Percentiles rank a stretch among this genome's conserved stretches.
Evolutionary conservation across 2,329 filamentous ascomycete genomes (phyloP).

Genomic region (Aspergillus udagawae): DNA sequence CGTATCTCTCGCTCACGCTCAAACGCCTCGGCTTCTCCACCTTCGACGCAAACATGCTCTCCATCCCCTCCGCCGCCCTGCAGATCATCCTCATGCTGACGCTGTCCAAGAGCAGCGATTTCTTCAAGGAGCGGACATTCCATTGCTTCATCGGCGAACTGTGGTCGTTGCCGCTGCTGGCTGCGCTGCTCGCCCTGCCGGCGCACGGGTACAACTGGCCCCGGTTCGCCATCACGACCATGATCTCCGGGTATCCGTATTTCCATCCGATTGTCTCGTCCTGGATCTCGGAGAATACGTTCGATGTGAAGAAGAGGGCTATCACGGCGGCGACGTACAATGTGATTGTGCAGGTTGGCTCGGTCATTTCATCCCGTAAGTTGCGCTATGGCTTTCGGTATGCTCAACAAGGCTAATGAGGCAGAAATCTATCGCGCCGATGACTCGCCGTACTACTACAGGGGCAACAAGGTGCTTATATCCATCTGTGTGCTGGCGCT

Average conservation of each 20-base stretch:
- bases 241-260: constrained; percentile 53
- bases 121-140: constrained; percentile 51
- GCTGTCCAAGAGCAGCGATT: constrained; percentile 46
- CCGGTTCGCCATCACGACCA: constrained; percentile 46
- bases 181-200: constrained; percentile 47
- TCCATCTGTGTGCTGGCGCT: constrained; percentile 48
- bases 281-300: constrained; percentile 27
- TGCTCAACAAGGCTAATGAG: neutral
- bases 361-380: constrained; percentile 27
- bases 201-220: constrained; percentile 44
- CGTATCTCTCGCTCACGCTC: constrained; percentile 55
- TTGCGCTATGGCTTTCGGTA: neutral
- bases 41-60: constrained; percentile 30
- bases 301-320: constrained; percentile 28
- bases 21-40: constrained; percentile 25
- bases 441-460: constrained; percentile 52
- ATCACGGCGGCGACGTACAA: constrained; percentile 31
- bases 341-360: constrained; percentile 30
- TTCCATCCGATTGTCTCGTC: constrained; percentile 47
- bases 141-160: constrained; percentile 50
- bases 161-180: constrained; percentile 50
- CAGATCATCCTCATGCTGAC: constrained; percentile 51
- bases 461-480: constrained; percentile 52
- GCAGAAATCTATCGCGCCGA: constrained; percentile 48
- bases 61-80: constrained; percentile 30